Base-by-base conservation (phyloP, 2,329 filamentous ascomycete genomes). In the Hansfordia pulvinata region DNA sequence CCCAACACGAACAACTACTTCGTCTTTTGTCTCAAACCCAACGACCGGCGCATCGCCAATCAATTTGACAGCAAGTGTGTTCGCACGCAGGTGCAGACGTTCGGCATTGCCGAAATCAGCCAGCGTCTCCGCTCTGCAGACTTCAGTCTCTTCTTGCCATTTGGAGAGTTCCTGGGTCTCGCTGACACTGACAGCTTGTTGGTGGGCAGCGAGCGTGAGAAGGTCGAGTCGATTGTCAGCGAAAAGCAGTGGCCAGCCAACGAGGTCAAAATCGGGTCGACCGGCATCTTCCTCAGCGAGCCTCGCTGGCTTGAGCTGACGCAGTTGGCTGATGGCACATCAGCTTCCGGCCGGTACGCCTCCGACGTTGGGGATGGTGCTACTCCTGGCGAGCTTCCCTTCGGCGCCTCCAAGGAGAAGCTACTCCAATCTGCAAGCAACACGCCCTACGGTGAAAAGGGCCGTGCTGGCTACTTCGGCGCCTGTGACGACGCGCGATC, bases 11-110 rank as follows among this genome's bases (percentile, higher is more conserved):
- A 98, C 44, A 72, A 80, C 1, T 98, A 98, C 54, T 96, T 94
- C 41, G 71, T 98, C 23, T 94, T 98, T 54, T 98, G 90, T 45
- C 57, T 98, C 36, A 98, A 98, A 55, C 88, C 90, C 13, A 98
- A 98, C 41, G 90, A 98, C 49, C 72, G 90, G 28, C 76, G 90
- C 26, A 98, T 98, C 38, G 88, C 90, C 34, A 98, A 98, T 40
- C 90, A 98, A 46, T 98, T 96, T 42, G 90, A 98, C 52, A 94
- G 85, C 67, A 96, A 96, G 53, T 98, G 90, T 48, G 90, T 98
- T 13, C 76, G 90, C 4, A 82, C 81, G 8, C 90, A 98, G 48
- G 70, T 98, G 2, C 88, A 96, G 47, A 93, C 85, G 0, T 83
- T 96, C 39, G 90, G 90, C 17, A 93, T 98, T 43, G 86, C 86